These are phyloP conservation scores for Penicillium sp. DNA, from an alignment of 2,329 filamentous ascomycete genomes.

Conservation along the genomic window DNA sequence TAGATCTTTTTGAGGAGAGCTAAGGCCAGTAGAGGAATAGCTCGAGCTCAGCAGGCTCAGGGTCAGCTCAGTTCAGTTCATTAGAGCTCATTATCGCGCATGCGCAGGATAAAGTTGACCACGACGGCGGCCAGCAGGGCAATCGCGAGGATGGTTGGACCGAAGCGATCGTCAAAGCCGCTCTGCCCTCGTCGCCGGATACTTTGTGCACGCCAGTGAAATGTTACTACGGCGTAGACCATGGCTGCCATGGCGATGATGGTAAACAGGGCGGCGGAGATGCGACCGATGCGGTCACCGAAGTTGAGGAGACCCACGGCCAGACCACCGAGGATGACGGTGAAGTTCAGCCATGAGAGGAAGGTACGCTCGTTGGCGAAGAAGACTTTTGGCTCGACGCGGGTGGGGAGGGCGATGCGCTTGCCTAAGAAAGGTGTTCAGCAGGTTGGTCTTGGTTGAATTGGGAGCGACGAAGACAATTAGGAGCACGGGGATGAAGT, in stretches of 20 bases:
- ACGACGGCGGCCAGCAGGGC: conserved; percentile 86
- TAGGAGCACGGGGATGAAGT: neutral
- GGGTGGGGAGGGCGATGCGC: conserved; percentile 94
- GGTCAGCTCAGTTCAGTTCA: conserved; percentile 18
- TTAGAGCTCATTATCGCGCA: conserved; percentile 30
- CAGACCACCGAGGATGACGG: conserved; percentile 93
- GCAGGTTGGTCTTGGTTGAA: neutral
- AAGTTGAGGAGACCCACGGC: conserved; percentile 98
- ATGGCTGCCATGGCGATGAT: conserved; percentile 92
- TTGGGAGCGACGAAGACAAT: neutral
- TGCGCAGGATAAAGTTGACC: conserved; percentile 87
- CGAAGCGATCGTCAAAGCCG: conserved; percentile 94
- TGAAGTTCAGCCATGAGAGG: conserved; percentile 99
- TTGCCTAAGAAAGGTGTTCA: conserved; percentile 67
- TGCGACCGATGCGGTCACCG: conserved; percentile 89
- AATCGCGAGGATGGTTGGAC: conserved; percentile 85
- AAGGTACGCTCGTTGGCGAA: conserved; percentile 99
- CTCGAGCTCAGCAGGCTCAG: neutral
- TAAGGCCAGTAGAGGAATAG: neutral
- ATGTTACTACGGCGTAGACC: conserved; percentile 91
- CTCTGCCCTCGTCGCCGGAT: conserved; percentile 90
- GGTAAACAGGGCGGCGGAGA: conserved; percentile 91
- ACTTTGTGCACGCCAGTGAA: conserved; percentile 94
- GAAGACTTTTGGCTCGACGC: conserved; percentile 99
- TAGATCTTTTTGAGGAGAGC: neutral